These are phyloP conservation scores for Pseudogymnoascus sp. DNA, from an alignment of 2,329 filamentous ascomycete genomes.

Conservation along the genomic window DNA sequence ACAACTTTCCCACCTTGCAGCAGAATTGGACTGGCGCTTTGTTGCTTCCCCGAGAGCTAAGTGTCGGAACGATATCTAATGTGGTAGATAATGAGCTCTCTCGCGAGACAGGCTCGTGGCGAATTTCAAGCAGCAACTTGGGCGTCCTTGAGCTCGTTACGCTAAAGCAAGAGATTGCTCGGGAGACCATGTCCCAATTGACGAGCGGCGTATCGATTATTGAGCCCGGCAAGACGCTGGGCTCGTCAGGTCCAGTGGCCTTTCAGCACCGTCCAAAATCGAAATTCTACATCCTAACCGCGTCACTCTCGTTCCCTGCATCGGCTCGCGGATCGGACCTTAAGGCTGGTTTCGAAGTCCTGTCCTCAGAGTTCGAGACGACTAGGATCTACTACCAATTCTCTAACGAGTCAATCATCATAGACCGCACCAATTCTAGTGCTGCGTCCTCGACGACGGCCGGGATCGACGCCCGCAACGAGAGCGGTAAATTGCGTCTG, in stretches of 20 bases:
- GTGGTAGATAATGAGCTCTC: constrained; percentile 36
- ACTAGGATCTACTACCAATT: constrained; percentile 40
- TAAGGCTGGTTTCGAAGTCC: constrained; percentile 36
- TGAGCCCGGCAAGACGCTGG: neutral
- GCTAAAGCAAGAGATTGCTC: constrained; percentile 33
- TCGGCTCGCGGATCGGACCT: constrained; percentile 30
- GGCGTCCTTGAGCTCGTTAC: constrained; percentile 33
- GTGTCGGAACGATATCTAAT: constrained; percentile 33
- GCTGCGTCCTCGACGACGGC: constrained; percentile 34
- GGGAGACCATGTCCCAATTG: constrained; percentile 31
- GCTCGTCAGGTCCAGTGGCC: neutral
- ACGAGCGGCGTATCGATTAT: constrained; percentile 15
- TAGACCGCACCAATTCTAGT: constrained; percentile 36
- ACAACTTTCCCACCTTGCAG: constrained; percentile 33
- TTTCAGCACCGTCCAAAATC: constrained; percentile 24
- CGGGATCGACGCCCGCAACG: constrained; percentile 30
- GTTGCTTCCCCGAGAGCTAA: constrained; percentile 37
- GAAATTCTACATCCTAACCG: constrained; percentile 35
- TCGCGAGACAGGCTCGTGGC: constrained; percentile 34
- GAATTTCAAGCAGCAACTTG: constrained; percentile 26
- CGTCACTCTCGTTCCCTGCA: constrained; percentile 32
- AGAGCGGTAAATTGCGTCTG: neutral
- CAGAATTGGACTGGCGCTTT: constrained; percentile 40
- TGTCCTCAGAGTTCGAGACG: constrained; percentile 34
- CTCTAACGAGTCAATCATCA: constrained; percentile 36